Conservation (phyloP, 768 basidiomycete species). For the Gloeostereum incarnatum region DNA sequence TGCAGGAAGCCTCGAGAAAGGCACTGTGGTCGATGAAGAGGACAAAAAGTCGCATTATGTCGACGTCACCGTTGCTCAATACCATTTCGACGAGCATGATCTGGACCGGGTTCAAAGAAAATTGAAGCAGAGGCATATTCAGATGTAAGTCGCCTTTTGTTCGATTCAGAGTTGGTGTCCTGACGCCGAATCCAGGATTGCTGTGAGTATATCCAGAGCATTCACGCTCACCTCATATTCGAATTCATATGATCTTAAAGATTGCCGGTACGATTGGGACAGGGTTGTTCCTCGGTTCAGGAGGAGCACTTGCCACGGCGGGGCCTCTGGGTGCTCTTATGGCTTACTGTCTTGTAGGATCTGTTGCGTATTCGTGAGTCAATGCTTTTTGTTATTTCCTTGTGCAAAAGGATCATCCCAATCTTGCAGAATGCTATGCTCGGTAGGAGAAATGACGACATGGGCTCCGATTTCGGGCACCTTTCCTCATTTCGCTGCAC, state of each 20-base stretch:
- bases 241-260: slow-evolving; percentile 17
- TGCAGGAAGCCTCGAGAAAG: no score
- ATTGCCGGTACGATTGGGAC: slow-evolving; percentile 73
- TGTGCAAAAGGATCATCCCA: no score
- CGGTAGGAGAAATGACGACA: slow-evolving; percentile 74
- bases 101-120: slow-evolving; percentile 64
- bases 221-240: neutral
- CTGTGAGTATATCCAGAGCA: slow-evolving; percentile 46
- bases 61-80: no score
- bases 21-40: no score
- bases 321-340: slow-evolving; percentile 63
- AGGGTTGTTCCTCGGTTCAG: slow-evolving; percentile 66
- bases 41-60: no score
- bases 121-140: slow-evolving; percentile 71
- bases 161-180: neutral
- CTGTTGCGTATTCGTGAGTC: slow-evolving; percentile 54
- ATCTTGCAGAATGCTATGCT: slow-evolving; percentile 42
- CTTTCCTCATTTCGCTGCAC: slow-evolving; percentile 59
- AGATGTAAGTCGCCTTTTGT: slow-evolving; percentile 41
- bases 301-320: slow-evolving; percentile 45
- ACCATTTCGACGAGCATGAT: slow-evolving; percentile 50
- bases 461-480: slow-evolving; percentile 73
- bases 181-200: slow-evolving; percentile 35
- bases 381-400: neutral
- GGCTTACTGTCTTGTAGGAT: slow-evolving; percentile 55